phyloP scores from a whole-genome alignment of 805 yeast genomes.

The Peterozyma xylosa region DNA sequence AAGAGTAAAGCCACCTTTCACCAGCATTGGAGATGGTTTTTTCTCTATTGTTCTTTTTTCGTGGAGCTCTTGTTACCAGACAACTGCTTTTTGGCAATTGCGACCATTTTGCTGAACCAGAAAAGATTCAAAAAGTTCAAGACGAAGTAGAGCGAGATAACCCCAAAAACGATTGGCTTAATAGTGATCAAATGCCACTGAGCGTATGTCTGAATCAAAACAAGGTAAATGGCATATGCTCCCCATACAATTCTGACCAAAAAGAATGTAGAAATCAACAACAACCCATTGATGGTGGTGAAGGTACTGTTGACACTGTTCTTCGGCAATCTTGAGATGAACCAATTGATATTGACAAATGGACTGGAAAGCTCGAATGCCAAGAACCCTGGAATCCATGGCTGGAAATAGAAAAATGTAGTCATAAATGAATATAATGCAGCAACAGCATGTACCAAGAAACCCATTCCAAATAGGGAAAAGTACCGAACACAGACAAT shows the following conservation, averaged over 20 bases:
- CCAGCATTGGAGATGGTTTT: no score
- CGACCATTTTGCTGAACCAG: conserved; percentile 89
- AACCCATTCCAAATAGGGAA: conserved; percentile 72
- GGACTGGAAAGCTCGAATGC: conserved; percentile 89
- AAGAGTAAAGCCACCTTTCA: no score
- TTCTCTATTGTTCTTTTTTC: no score
- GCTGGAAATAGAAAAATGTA: conserved; percentile 59
- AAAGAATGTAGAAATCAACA: conserved; percentile 66
- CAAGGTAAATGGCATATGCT: conserved; percentile 52
- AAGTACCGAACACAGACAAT: conserved; percentile 57
- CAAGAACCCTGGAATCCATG: conserved; percentile 77
- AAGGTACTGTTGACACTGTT: conserved; percentile 50
- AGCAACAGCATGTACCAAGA: conserved; percentile 75
- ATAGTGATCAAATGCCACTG: conserved; percentile 32
- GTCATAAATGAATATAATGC: conserved; percentile 67
- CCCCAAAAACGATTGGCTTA: conserved; percentile 37
- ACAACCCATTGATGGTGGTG: conserved; percentile 62
- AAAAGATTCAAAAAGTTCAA: conserved; percentile 63
- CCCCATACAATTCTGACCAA: conserved; percentile 83
- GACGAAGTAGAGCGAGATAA: conserved; percentile 51
- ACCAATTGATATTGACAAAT: conserved; percentile 93
- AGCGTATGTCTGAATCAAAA: conserved; percentile 39
- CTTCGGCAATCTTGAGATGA: conserved; percentile 66
- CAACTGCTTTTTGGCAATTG: conserved; percentile 54
- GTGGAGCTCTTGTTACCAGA: not conserved